These are phyloP conservation scores for Teunomyces kruisii DNA, from an alignment of 805 yeast genomes.

Conservation along the genomic window DNA sequence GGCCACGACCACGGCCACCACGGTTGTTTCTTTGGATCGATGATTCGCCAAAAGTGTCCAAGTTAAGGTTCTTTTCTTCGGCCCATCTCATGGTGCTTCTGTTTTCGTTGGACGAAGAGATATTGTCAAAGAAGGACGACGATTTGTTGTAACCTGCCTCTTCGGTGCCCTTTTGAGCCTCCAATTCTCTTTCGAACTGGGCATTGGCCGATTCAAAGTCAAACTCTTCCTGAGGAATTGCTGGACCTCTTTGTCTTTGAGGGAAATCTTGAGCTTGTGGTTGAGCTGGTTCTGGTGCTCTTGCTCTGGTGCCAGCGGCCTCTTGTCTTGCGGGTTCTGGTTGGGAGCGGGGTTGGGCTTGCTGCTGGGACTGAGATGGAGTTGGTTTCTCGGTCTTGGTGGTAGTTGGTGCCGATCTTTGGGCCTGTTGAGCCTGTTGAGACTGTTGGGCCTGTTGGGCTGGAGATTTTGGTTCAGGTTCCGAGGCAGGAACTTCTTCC, in stretches of 20 bases:
- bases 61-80: slow-evolving; percentile 69
- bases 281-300: slow-evolving; percentile 10
- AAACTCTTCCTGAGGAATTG: slow-evolving; percentile 58
- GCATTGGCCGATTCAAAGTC: slow-evolving; percentile 78
- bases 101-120: slow-evolving; percentile 65
- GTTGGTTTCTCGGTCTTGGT: slow-evolving; percentile 11
- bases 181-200: slow-evolving; percentile 57
- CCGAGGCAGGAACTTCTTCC: slow-evolving; percentile 18
- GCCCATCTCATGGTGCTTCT: slow-evolving; percentile 58
- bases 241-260: slow-evolving; percentile 17
- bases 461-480: slow-evolving; percentile 20
- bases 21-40: slow-evolving; percentile 37
- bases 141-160: slow-evolving; percentile 61
- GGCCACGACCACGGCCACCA: slow-evolving; percentile 33
- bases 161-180: slow-evolving; percentile 32
- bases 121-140: slow-evolving; percentile 85
- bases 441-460: no score
- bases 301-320: slow-evolving; percentile 3
- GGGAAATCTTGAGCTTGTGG: slow-evolving; percentile 16
- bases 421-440: slow-evolving; percentile 6
- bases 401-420: slow-evolving; percentile 9
- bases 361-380: slow-evolving; percentile 11
- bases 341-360: slow-evolving; percentile 6
- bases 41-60: slow-evolving; percentile 83
- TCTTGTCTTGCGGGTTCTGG: slow-evolving; percentile 6